Evolutionary conservation across 2,329 filamentous ascomycete species (phyloP).

Genomic region (Botrytis elliptica): DNA sequence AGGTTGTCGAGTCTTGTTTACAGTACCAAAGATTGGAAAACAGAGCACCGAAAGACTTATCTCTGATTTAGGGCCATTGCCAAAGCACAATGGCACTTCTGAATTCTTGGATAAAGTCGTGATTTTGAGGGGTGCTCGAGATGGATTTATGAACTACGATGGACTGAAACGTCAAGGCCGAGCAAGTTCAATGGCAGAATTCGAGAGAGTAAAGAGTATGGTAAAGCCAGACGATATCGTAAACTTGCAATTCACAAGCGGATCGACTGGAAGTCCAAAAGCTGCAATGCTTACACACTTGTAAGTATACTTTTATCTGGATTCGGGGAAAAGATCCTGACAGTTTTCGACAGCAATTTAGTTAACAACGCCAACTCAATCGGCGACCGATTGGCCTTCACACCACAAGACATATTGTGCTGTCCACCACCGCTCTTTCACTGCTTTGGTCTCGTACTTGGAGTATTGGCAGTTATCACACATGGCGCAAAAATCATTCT

Average conservation of each 20-base stretch:
- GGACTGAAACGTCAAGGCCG: slow-evolving; percentile 54
- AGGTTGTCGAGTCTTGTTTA: slow-evolving; percentile 74
- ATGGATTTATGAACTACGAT: slow-evolving; percentile 58
- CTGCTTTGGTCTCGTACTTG: slow-evolving; percentile 78
- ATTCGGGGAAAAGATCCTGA: neutral
- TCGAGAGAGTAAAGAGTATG: slow-evolving; percentile 53
- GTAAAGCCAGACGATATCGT: slow-evolving; percentile 66
- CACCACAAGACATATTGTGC: slow-evolving; percentile 66
- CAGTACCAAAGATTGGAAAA: slow-evolving; percentile 65
- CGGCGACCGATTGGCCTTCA: slow-evolving; percentile 51
- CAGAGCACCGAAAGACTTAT: slow-evolving; percentile 63
- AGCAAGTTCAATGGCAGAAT: slow-evolving; percentile 48
- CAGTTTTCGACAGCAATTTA: slow-evolving; percentile 27
- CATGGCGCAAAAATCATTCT: slow-evolving; percentile 71
- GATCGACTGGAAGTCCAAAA: slow-evolving; percentile 72
- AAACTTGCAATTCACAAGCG: slow-evolving; percentile 73
- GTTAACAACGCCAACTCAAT: slow-evolving; percentile 34
- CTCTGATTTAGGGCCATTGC: slow-evolving; percentile 46
- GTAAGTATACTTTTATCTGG: slow-evolving; percentile 20
- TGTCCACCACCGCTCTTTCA: slow-evolving; percentile 78
- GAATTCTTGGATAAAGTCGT: slow-evolving; percentile 49
- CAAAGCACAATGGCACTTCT: slow-evolving; percentile 43
- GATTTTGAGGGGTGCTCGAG: slow-evolving; percentile 56
- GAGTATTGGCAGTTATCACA: slow-evolving; percentile 37
- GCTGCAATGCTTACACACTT: slow-evolving; percentile 67